Percentiles rank a stretch among this genome's conserved stretches.
Evolutionary conservation across 2,329 filamentous ascomycete species (phyloP).

Genomic region (Ceratocystis smalleyi): DNA sequence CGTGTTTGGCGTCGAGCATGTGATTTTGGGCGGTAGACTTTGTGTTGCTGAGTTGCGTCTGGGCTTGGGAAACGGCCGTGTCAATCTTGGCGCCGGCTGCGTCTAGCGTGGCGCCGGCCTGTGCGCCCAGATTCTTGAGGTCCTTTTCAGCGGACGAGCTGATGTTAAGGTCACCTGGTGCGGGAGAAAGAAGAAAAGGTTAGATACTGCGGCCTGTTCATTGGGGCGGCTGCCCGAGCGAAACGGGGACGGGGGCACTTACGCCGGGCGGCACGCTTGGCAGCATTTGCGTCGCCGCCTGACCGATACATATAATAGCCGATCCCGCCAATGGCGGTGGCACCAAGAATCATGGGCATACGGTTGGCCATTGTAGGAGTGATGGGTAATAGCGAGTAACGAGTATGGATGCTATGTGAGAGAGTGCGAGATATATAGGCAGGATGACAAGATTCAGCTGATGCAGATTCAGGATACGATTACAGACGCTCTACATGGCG

Average conservation of each 20-base stretch:
- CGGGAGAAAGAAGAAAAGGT: background rate
- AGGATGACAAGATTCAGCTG: background rate
- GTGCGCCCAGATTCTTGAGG: constrained; percentile 32
- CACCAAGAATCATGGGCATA: constrained; percentile 38
- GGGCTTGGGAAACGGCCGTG: constrained; percentile 37
- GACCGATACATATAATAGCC: constrained; percentile 88
- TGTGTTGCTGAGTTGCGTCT: constrained; percentile 45
- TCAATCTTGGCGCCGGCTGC: constrained; percentile 35
- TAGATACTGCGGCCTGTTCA: background rate
- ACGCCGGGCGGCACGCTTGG: constrained; percentile 54
- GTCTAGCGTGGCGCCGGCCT: constrained; percentile 51
- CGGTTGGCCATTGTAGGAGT: constrained; percentile 30
- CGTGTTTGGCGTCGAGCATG: constrained; percentile 46
- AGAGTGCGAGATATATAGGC: background rate
- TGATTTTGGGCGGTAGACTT: constrained; percentile 45
- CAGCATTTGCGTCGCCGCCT: constrained; percentile 64
- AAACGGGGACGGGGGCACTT: constrained; percentile 22
- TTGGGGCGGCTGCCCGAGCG: too few relatives aligned
- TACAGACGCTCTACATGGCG: background rate
- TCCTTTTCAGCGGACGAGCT: constrained; percentile 51
- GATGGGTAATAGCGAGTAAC: background rate
- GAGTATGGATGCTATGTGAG: background rate
- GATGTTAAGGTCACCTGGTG: constrained; percentile 58
- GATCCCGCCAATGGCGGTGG: constrained; percentile 48
- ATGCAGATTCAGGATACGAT: background rate